A percentile compares a stretch with the other conserved stretches of the same genome.
Conservation (phyloP, 495 filamentous ascomycete species). For the Podospora tetraspora region DNA sequence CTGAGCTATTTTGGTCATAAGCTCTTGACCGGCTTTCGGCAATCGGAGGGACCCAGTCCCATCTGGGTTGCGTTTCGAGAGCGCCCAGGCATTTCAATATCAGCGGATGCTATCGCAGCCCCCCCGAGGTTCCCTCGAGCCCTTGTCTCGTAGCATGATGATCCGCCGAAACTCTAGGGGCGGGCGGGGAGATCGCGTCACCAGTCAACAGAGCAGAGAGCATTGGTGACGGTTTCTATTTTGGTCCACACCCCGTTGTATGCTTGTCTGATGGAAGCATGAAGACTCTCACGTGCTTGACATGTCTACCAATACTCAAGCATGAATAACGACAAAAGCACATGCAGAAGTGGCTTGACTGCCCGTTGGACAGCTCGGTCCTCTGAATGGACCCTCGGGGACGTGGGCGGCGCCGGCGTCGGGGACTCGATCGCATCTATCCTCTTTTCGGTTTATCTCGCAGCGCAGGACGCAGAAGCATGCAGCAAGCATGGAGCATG, state of each 20-base stretch:
- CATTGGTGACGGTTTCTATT: background rate
- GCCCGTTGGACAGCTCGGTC: background rate
- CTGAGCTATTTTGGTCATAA: slow-evolving; percentile 13
- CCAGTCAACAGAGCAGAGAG: background rate
- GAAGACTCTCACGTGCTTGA: background rate
- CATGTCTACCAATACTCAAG: background rate
- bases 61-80: slow-evolving; percentile 6
- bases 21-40: slow-evolving; percentile 21
- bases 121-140: background rate
- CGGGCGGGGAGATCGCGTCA: slow-evolving; percentile 7
- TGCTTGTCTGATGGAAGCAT: background rate
- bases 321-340: background rate
- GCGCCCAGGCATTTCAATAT: slow-evolving; percentile 8
- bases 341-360: background rate
- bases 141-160: background rate
- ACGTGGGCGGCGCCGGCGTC: background rate
- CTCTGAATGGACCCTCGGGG: background rate
- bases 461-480: background rate
- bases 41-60: slow-evolving; percentile 18
- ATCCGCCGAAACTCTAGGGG: slow-evolving; percentile 11
- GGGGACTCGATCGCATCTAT: background rate
- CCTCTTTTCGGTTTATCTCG: background rate
- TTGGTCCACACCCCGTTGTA: background rate
- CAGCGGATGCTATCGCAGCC: background rate
- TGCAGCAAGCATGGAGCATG: background rate